Base-by-base conservation (phyloP, 2,329 filamentous ascomycete species). In the Ceratocystis colombiana region DNA sequence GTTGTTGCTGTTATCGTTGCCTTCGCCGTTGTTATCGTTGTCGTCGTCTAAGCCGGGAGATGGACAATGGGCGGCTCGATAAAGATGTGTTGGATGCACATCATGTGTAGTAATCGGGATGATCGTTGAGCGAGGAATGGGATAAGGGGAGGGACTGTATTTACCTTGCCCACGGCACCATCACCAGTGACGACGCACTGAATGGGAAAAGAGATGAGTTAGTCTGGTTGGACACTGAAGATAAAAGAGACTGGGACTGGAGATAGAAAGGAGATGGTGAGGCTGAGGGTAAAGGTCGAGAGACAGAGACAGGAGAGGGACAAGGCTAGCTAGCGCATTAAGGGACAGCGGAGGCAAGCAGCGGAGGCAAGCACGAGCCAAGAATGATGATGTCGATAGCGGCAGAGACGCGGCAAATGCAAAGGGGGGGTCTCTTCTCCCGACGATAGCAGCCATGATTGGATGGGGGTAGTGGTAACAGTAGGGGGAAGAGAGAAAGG, bases 151-250 rank as follows among this genome's bases (percentile, higher is more conserved):
- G 67, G 67, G 25, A 62, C 25, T 6, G 22, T 66, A 76, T 80
- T 78, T 79, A 96, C 92, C 85, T 99, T 99, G 78, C 94, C 94
- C 73, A 99, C 94, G 76, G 94, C 94, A 89, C 94, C 94, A 78
- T 99, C 94, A 80, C 94, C 94, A 70, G 94, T 97, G 75, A 99
- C 94, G 76, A 99, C 94, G 77, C 94, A 99, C 91, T 96, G 72
- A 68, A 73, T 67, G 62, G 62, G 22, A 64, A 68, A 66, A 67
- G 46, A 74, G 75, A 15, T 25, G 22, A 70, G 74, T 78, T 75
- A 76, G 74, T 64, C 64, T 65, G 66, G 64, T 6, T 64, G 44
- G 37, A 65, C 67, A 70, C 68, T 62, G 68, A 69, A 69, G 65
- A 44, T 20, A 25, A 50, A 45, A 41, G 62, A 69, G 59, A 61